Evolutionary conservation across 2,329 filamentous ascomycete genomes (phyloP), one percentile per base, ranked within the genome.

Genomic region (Talaromyces verruculosus): DNA sequence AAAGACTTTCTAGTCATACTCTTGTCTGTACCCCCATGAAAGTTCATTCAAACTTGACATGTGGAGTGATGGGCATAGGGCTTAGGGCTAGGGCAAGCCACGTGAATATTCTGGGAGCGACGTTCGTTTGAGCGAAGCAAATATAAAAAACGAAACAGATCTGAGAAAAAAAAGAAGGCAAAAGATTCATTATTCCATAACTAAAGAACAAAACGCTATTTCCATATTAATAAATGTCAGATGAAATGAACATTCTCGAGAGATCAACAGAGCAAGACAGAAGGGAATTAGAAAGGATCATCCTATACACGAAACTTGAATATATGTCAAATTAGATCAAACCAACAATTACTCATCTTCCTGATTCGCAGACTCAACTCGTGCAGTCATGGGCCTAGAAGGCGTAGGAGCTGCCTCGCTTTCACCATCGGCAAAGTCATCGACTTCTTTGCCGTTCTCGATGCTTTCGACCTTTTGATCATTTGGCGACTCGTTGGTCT

Each of bases 361-460:
- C 45, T 49, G 45, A 47, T 10, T 41, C 10, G 30, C 59, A 19
- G 47, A 57, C 3, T 62, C 64, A 6, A 62, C 59, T 17, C 28
- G 49, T 41, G 63, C 47, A 25, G 57, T 37, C 63, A 65, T 61
- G 3, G 47, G 63, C 13, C 47, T 35, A 19, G 22, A 57, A 10
- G 59, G 41, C 3, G 64, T 30, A 35, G 51, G 17, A 15, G 49
- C 30, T 6, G 64, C 37, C 22, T 65, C 49, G 35, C 64, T 58
- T 35, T 65, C 64, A 28, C 39, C 47, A 28, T 64, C 63, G 5
- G 63, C 57, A 45, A 55, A 65, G 17, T 43, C 45, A 11, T 43
- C 39, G 10, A 10, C 45, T 4, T 65, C 45, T n/a, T 53, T 45
- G 22, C n/a, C 28, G 3, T 30, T 10, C 8, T 61, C 15, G 25